Evolutionary conservation across 2,329 filamentous ascomycete species (phyloP).

Genomic region (Clonostachys solani): DNA sequence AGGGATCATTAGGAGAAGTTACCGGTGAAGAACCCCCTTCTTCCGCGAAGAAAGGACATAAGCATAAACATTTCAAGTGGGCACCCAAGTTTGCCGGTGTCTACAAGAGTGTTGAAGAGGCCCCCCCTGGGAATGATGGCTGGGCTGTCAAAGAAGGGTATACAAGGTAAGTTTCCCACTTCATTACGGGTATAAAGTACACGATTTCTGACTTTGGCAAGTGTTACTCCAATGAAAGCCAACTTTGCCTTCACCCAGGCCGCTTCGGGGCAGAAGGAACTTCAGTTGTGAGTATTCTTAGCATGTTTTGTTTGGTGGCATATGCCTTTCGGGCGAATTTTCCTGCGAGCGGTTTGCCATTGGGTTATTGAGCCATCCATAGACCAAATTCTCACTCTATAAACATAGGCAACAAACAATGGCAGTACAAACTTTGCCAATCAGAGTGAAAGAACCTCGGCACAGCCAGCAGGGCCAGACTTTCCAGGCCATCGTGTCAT

Average conservation of each 20-base stretch:
- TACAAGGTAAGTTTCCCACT: slow-evolving; percentile 60
- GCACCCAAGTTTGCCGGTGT: slow-evolving; percentile 83
- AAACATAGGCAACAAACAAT: neutral
- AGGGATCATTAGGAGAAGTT: slow-evolving; percentile 49
- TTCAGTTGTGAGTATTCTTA: slow-evolving; percentile 71
- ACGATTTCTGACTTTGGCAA: slow-evolving; percentile 23
- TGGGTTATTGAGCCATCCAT: slow-evolving; percentile 13
- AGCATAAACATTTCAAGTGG: slow-evolving; percentile 93
- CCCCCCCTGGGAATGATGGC: slow-evolving; percentile 80
- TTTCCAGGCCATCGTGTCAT: slow-evolving; percentile 69
- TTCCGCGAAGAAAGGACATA: slow-evolving; percentile 40
- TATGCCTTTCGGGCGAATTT: slow-evolving; percentile 7
- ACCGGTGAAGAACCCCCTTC: slow-evolving; percentile 15
- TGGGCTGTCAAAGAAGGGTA: slow-evolving; percentile 87
- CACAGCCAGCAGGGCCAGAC: no score
- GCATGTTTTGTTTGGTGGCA: slow-evolving; percentile 6
- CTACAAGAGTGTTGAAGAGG: slow-evolving; percentile 78
- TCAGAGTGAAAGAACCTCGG: no score
- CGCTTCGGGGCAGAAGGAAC: slow-evolving; percentile 62
- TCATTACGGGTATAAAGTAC: neutral
- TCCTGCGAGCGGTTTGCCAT: neutral
- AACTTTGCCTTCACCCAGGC: slow-evolving; percentile 80
- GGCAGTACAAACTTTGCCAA: slow-evolving; percentile 11
- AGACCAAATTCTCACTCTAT: slow-evolving; percentile 28
- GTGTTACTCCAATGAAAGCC: slow-evolving; percentile 84